Base-by-base conservation (phyloP, 345 rosid genomes). In the Corchorus olitorius region DNA sequence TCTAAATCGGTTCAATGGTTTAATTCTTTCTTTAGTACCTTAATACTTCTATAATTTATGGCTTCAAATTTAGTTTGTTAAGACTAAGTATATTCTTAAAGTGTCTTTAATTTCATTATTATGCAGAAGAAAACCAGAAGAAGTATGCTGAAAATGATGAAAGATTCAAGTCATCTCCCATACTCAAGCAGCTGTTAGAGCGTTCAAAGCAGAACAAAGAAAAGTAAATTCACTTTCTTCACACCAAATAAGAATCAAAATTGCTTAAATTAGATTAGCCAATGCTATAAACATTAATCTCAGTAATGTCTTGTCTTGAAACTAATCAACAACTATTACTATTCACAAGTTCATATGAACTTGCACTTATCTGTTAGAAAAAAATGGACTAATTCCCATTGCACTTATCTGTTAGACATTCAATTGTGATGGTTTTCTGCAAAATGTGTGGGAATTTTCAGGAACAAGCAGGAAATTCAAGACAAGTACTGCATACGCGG, bases 401-500 rank as follows among this genome's bases (percentile, higher is more conserved):
- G 39, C 41, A 63, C 60, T 7, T 17, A 55, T 55, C 4, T 27
- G 8, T 53, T 15, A 63, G 59, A 5, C 2, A 63, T 59, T 58
- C 15, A 19, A 33, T 43, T n/a, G 39, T 59, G 50, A 56, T 39
- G 65, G 27, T 20, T 22, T 58, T 16, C 54, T 73, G 43, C 17
- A 33, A 4, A 49, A 9, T 65, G 14, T 37, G 27, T 16, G 37
- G 49, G 43, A 79, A 67, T 73, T 15, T 74, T 15, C 87, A 91
- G 98, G 89, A 91, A 94, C 85, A 78, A 77, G 74, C 88, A 81
- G 84, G 83, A 74, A 64, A 86, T 82, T 68, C 89, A 81, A 75
- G 97, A 93, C 86, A 95, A 93, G 73, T 95, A 94, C 76, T 94
- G 98, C 83, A 48, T 93, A 17, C 88, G 98, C 0, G 98, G 97